These are phyloP conservation scores for Sclerospora graminicola DNA, from an alignment of 352 stramenopile genomes.

Conservation along the genomic window DNA sequence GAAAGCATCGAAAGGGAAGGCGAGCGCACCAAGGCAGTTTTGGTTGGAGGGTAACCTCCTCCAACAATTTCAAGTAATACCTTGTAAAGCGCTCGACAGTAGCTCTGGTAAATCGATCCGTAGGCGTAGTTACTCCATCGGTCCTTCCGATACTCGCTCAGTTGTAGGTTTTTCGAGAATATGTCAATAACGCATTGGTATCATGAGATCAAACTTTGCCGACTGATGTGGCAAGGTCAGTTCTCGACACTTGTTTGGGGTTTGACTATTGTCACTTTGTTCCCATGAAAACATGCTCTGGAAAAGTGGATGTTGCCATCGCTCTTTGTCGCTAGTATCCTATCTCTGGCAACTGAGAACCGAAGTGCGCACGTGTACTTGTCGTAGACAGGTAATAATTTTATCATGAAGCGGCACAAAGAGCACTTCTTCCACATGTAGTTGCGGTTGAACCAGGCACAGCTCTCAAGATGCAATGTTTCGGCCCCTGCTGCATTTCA, in stretches of 20 bases:
- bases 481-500: too few species aligned
- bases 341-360: too few species aligned
- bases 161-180: not conserved
- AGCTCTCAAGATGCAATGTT: too few species aligned
- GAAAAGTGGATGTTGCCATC: slow-evolving; percentile 26
- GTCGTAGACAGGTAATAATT: too few species aligned
- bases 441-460: too few species aligned
- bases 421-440: too few species aligned
- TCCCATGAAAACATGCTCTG: slow-evolving; percentile 58
- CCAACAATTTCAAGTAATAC: slow-evolving; percentile 31
- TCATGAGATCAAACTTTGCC: slow-evolving; percentile 59
- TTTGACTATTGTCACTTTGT: not conserved
- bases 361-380: too few species aligned
- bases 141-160: slow-evolving; percentile 28
- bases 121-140: slow-evolving; percentile 30
- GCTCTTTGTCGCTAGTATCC: too few species aligned
- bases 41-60: slow-evolving; percentile 17
- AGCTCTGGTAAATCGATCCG: slow-evolving; percentile 21
- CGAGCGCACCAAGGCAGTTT: slow-evolving; percentile 6
- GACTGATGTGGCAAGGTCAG: slow-evolving; percentile 19
- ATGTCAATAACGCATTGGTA: slow-evolving; percentile 33
- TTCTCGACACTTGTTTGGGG: slow-evolving; percentile 9
- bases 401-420: too few species aligned
- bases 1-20: slow-evolving; percentile 27
- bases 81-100: slow-evolving; percentile 29